Conservation (phyloP, 805 yeast genomes). For the Yarrowia bubula region DNA sequence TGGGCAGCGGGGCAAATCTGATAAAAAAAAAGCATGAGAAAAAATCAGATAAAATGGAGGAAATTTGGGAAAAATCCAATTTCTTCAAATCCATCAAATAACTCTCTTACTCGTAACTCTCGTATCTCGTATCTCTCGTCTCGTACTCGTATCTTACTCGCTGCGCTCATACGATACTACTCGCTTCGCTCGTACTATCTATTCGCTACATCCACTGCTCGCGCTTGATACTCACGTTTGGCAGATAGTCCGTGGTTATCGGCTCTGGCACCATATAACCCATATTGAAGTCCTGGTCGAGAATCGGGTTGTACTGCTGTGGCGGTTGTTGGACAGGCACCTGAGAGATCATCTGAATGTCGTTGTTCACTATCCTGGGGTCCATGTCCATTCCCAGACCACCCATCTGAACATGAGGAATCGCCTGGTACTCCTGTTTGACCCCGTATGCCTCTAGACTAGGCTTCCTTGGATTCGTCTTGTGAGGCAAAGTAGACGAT, state of each 20-base stretch:
- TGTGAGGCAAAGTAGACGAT: neutral
- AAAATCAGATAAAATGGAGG: too few relatives aligned
- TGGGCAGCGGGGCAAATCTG: too few relatives aligned
- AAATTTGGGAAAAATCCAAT: too few relatives aligned
- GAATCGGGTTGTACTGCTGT: conserved; percentile 13
- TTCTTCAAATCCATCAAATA: too few relatives aligned
- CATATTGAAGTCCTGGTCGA: conserved; percentile 20
- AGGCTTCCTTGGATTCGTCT: neutral
- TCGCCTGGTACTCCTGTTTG: conserved; percentile 13
- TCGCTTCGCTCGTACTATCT: too few relatives aligned
- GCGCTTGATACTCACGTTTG: neutral
- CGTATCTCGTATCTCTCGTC: neutral
- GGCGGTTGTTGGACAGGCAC: neutral
- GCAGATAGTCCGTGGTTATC: neutral
- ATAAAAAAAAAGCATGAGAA: too few relatives aligned
- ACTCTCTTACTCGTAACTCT: too few relatives aligned
- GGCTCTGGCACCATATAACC: conserved; percentile 11
- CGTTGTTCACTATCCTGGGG: neutral
- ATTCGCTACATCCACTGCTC: neutral
- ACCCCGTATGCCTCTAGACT: neutral
- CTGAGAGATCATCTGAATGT: neutral
- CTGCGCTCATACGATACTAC: too few relatives aligned
- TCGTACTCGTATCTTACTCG: too few relatives aligned
- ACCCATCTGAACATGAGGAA: neutral
- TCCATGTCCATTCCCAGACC: conserved; percentile 3